Percentiles rank a stretch among this genome's conserved stretches.
phyloP scores from a whole-genome alignment of 2,329 filamentous ascomycete species.

The Calonectria multiphialidica region DNA sequence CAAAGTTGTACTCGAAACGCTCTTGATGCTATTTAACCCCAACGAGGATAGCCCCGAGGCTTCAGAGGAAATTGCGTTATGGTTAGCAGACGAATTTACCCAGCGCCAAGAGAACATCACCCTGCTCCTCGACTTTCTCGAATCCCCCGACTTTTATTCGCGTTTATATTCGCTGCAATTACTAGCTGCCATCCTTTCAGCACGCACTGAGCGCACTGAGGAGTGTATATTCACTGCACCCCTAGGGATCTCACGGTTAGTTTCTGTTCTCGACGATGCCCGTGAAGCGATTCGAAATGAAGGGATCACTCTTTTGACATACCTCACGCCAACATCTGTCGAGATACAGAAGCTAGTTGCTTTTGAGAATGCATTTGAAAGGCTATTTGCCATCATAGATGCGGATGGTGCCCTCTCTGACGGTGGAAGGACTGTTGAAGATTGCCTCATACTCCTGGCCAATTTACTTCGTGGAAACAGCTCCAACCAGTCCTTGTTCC shows the following conservation, averaged over 20 bases:
- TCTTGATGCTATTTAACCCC: conserved; percentile 89
- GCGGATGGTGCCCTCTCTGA: conserved; percentile 84
- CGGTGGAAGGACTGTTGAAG: conserved; percentile 89
- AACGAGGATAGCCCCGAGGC: conserved; percentile 85
- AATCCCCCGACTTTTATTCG: conserved; percentile 88
- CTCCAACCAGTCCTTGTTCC: conserved; percentile 94
- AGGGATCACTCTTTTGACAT: conserved; percentile 86
- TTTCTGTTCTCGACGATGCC: conserved; percentile 84
- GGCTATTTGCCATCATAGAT: conserved; percentile 84
- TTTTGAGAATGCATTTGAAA: conserved; percentile 94
- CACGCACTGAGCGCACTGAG: conserved; percentile 90
- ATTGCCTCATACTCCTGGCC: conserved; percentile 90
- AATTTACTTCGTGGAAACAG: conserved; percentile 89
- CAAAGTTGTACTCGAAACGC: conserved; percentile 93
- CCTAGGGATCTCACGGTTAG: conserved; percentile 87
- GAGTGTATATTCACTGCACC: conserved; percentile 94
- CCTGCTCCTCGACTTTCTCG: conserved; percentile 88
- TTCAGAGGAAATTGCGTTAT: conserved; percentile 94
- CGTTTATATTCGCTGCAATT: conserved; percentile 92
- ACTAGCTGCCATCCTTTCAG: conserved; percentile 85
- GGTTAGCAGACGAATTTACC: conserved; percentile 98
- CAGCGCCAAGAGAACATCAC: conserved; percentile 98
- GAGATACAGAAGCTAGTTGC: conserved; percentile 96
- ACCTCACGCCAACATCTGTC: conserved; percentile 85
- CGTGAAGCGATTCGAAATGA: conserved; percentile 92